Evolutionary conservation across 768 basidiomycete species (phyloP).

Genomic region (Xerocomellus chrysenteron): DNA sequence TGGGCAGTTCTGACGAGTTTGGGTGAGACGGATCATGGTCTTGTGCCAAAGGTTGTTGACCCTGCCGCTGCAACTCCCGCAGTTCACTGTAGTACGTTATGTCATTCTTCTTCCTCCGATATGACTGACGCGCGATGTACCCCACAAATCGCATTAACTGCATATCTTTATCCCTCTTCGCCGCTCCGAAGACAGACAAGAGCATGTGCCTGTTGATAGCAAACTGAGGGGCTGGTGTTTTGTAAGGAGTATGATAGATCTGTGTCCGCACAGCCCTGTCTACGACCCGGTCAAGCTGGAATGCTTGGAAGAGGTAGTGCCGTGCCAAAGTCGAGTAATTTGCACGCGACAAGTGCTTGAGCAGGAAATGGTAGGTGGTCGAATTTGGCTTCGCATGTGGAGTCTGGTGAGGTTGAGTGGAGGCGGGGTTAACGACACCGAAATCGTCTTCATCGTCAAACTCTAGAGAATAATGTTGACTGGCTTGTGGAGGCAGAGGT

Average conservation of each 20-base stretch:
- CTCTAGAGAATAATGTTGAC: slow-evolving; percentile 45
- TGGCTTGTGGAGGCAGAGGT: slow-evolving; percentile 55
- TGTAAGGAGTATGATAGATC: slow-evolving; percentile 30
- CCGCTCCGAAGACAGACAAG: slow-evolving; percentile 54
- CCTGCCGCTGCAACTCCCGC: slow-evolving; percentile 26
- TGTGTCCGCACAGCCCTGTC: slow-evolving; percentile 35
- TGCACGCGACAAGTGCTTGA: slow-evolving; percentile 53
- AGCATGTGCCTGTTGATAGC: slow-evolving; percentile 55
- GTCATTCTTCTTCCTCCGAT: slow-evolving; percentile 50
- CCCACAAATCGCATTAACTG: slow-evolving; percentile 60
- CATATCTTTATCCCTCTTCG: slow-evolving; percentile 59
- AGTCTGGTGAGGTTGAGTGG: slow-evolving; percentile 33
- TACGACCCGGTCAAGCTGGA: slow-evolving; percentile 40
- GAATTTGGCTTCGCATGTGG: slow-evolving; percentile 60
- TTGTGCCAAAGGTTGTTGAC: slow-evolving; percentile 22
- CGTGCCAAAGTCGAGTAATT: slow-evolving; percentile 55
- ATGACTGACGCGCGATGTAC: slow-evolving; percentile 43
- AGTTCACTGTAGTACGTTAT: slow-evolving; percentile 42
- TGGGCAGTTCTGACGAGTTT: neutral
- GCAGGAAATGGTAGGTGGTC: slow-evolving; percentile 60
- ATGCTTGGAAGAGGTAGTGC: slow-evolving; percentile 63
- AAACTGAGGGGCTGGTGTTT: slow-evolving; percentile 49
- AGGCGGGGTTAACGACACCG: slow-evolving; percentile 39
- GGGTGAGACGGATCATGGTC: slow-evolving; percentile 20
- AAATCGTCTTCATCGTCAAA: slow-evolving; percentile 70